Base-by-base conservation (phyloP, 345 rosid genomes). In the Durio zibethinus region DNA sequence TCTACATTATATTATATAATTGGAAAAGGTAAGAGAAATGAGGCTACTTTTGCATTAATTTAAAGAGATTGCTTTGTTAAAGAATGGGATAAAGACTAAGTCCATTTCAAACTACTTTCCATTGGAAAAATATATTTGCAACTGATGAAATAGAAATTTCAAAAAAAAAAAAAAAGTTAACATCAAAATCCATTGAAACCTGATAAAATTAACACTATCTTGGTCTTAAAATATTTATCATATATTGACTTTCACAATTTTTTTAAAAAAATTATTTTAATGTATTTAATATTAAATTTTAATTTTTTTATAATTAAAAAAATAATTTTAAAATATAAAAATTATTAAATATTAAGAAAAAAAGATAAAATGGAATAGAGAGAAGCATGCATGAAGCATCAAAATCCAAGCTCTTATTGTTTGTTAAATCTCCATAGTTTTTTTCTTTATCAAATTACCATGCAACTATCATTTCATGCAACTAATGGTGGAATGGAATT, bases 1-100 rank as follows among this genome's bases (percentile, higher is more conserved):
- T 84, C 85, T 71, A 56, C 77, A 83, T 86, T 76, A 81, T 86
- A 83, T 86, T 76, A 81, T 86, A 76, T n/a, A 82, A 68, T 76
- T 68, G 65, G 66, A 78, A 81, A 81, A 36, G 71, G 31, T 40
- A 54, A 57, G 54, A 71, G 62, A 76, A 63, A 80, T 59, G 85
- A 84, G 80, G 59, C 79, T 74, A 25, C 85, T 85, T 84, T 87
- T 81, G 20, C 31, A 76, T 40, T 80, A 84, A 82, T 78, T 40
- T 83, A 83, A 72, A 69, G 36, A 76, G 80, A 86, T 63, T 80
- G 79, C 88, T 87, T 86, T 86, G 74, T 52, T 79, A 87, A 81
- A 89, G 82, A 83, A 77, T 16, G 29, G 25, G 18, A 27, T 81
- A 80, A 80, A 79, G 81, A 78, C 60, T 72, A 80, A 82, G 65